Base-by-base conservation (phyloP, 2,329 filamentous ascomycete genomes). In the Rhinocladiella similis region DNA sequence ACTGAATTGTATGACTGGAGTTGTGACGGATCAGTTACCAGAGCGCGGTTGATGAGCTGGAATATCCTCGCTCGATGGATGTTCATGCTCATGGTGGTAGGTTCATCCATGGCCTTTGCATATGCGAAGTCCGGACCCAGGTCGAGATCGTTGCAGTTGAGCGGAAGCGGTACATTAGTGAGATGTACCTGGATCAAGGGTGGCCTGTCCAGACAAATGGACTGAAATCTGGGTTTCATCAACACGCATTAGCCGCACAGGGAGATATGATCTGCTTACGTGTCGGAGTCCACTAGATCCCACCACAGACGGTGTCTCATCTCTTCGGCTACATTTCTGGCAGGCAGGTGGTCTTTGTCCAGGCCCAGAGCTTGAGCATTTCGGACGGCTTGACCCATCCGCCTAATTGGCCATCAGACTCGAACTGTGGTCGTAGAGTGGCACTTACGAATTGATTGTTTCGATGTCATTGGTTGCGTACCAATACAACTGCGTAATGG, bases 381-480 rank as follows among this genome's bases (percentile, higher is more conserved):
- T 35, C 65, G 53, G 18, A 67, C 58, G 7, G 64, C 64, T 53
- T 66, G 65, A 5, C 61, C 65, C 46, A 67, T 61, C 33, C 53
- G 48, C 19, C 64, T 65, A 47, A 13, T n/a, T 9, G 16, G 1
- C 14, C 18, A 33, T 38, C 25, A n/a, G 25, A 20, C 20, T 14
- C 10, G 5, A 16, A 18, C 20, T 36, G 39, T 43, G 14, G 16
- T 22, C 10, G 14, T 5, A 20, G 41, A 1, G 10, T 22, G 9
- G 12, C 16, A 59, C 68, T 54, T 56, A 70, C 68, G 69, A 70
- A 35, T 71, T 71, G 36, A 71, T n/a, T 7, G 61, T 61, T 45
- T 70, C 69, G 27, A 67, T 62, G 20, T 68, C 62, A 33, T 70
- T 70, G 0, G 67, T 71, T n/a, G 65, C 66, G 12, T 69, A 59